Evolutionary conservation across 129 eudicot genomes (phyloP).

Genomic region (Centaurea solstitialis): DNA sequence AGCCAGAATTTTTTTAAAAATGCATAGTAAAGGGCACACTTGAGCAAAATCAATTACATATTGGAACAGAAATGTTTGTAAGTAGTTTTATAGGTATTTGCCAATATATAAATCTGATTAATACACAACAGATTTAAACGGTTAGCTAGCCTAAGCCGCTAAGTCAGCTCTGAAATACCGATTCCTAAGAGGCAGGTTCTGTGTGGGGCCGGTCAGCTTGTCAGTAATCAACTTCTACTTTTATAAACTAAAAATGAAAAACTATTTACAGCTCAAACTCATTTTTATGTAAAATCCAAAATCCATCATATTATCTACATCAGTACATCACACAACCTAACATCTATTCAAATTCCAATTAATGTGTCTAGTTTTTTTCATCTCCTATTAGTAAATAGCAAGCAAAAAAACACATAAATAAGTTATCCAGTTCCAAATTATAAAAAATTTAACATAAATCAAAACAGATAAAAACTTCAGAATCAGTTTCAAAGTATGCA

Average conservation of each 20-base stretch:
- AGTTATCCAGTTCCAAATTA: background rate
- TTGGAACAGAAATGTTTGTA: background rate
- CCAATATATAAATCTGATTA: background rate
- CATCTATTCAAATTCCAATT: background rate
- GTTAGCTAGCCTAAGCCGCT: no score
- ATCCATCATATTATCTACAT: background rate
- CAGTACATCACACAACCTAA: background rate
- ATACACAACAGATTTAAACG: no score
- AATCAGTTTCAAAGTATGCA: background rate
- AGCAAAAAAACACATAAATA: background rate
- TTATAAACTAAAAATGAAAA: background rate
- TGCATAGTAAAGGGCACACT: background rate
- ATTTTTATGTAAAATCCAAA: background rate
- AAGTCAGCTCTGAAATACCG: no score
- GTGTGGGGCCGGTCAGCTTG: no score
- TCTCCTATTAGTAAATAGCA: background rate
- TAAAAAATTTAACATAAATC: background rate
- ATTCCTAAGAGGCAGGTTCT: no score
- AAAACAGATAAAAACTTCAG: background rate
- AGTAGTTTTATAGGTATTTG: background rate
- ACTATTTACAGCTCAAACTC: background rate
- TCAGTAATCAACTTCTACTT: no score
- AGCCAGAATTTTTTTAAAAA: background rate
- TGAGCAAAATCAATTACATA: background rate
- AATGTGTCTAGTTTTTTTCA: background rate